Base-by-base conservation (phyloP, 1,284 basidiomycete species). In the Ustilago cynodontis region DNA sequence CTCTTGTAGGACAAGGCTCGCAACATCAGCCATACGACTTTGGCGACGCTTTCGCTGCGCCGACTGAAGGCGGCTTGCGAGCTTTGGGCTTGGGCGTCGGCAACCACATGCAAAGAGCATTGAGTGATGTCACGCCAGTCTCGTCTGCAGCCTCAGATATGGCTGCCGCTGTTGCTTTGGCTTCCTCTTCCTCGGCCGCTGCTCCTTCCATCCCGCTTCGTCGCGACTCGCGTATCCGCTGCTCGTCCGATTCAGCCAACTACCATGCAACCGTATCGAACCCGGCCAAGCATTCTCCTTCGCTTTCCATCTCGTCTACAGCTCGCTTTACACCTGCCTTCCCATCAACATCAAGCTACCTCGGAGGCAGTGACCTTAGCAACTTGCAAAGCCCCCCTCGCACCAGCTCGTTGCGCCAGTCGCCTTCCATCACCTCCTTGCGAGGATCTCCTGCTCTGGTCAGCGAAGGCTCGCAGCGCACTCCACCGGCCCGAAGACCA, bases 151-250 rank as follows among this genome's bases (percentile, higher is more conserved):
- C 33, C 26, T 49, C 20, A 20, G 43, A 58, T 3, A 50, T 61
- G 11, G 58, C 54, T 35, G 58, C 62, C 50, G 58, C 62, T 2
- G 39, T 61, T 5, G 62, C 59, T 2, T 39, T 58, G 22, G 49
- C 49, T 28, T 65, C 68, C 3, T 56, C 67, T 2, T 56, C 67
- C 1, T 31, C 37, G 0, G 39, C 45, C 10, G n/a, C 43, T 1
- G 43, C 47, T 9, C 70, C 61, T 37, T 37, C 59, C 9, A 65
- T 75, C 22, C 72, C 72, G 20, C 51, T 66, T 18, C 72, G 72
- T 58, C 61, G 62, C 31, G 63, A 75, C 31, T 75, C 72, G 14
- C 72, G 72, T 18, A 47, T 37, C 16, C 66, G 72, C 18, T 75
- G 72, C 50, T 70, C 67, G n/a, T 75, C 72, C 1, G 72, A 75